Evolutionary conservation across 768 basidiomycete genomes (phyloP), one percentile per base, ranked within the genome.

Genomic region (Suillus subluteus): DNA sequence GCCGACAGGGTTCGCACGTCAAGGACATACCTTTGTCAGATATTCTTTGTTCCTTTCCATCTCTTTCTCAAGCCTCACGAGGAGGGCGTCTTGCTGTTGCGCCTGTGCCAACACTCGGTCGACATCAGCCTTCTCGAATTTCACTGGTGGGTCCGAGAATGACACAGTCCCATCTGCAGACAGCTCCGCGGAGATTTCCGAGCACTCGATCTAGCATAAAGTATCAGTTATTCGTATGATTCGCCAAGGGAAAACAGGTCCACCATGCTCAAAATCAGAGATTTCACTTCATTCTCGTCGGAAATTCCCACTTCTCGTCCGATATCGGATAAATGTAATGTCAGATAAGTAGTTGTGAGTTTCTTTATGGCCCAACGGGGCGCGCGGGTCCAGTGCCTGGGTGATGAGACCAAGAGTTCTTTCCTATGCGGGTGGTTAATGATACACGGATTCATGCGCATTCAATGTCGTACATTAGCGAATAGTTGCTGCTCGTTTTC

Each of bases 321-420:
- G 61, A 96, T 93, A 69, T 95, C 92, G 0, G 83, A 77, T 9
- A 96, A 78, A 43, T 89, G 85, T 18, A 95, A 86, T 0, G 91
- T 93, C 48, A 94, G 82, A 71, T 95, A 97, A 2, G 95, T 95
- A 62, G 86, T 86, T 0, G 91, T 95, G 65, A 96, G 86, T 74
- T 88, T 91, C 77, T 87, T 88, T 70, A 96, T 86, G 58, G 87
- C 81, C 88, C 94, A 95, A 23, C 91, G 83, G 0, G 92, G 91
- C 0, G 92, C 89, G 18, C 87, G 86, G n/a, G 6, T 85, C 84
- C 35, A 94, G 79, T 2, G 87, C 91, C 67, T 89, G 88, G 44
- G 80, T 75, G 43, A 94, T 76, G 40, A 97, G 81, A 8, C 95
- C 95, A 2, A 86, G 50, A 64, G 90, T 96, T 64, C 84, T 85